Conservation (phyloP, 148 eudicot species). For the Oxyria digyna region DNA sequence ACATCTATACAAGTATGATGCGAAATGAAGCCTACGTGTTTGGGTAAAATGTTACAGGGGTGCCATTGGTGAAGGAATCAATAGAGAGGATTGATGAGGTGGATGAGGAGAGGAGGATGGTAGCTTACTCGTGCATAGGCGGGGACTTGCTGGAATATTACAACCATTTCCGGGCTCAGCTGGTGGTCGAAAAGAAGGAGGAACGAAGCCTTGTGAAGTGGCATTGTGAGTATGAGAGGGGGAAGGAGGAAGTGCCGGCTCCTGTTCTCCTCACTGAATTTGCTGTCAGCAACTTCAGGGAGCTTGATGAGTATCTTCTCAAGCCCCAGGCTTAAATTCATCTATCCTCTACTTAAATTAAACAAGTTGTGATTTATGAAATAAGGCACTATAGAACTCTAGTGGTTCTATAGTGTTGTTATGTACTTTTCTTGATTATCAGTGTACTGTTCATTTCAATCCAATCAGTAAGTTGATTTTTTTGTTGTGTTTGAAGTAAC, state of each 20-base stretch:
- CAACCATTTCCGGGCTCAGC: conserved; percentile 53
- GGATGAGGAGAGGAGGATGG: conserved; percentile 55
- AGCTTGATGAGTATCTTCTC: conserved; percentile 54
- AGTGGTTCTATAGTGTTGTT: not conserved
- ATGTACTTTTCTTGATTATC: not conserved
- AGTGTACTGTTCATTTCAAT: not conserved
- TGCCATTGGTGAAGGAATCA: conserved; percentile 22
- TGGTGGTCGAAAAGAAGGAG: conserved; percentile 40
- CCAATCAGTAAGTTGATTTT: not conserved
- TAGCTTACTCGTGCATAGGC: conserved; percentile 36
- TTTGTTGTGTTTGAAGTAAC: not conserved
- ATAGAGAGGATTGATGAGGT: conserved; percentile 59
- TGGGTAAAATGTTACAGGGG: no score
- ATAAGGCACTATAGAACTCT: not conserved
- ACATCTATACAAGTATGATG: no score
- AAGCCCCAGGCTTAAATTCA: conserved; percentile 13
- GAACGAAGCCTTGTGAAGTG: conserved; percentile 61
- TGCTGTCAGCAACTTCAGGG: conserved; percentile 44
- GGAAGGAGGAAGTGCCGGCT: conserved; percentile 45
- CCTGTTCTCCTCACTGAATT: conserved; percentile 55
- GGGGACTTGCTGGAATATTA: conserved; percentile 52
- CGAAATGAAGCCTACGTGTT: no score
- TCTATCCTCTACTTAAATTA: not conserved
- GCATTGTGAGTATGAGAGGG: conserved; percentile 66
- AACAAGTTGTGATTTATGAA: not conserved